Evolutionary conservation across 2,329 filamentous ascomycete genomes (phyloP), one percentile per base, ranked within the genome.

Genomic region (Aureobasidium sp.): DNA sequence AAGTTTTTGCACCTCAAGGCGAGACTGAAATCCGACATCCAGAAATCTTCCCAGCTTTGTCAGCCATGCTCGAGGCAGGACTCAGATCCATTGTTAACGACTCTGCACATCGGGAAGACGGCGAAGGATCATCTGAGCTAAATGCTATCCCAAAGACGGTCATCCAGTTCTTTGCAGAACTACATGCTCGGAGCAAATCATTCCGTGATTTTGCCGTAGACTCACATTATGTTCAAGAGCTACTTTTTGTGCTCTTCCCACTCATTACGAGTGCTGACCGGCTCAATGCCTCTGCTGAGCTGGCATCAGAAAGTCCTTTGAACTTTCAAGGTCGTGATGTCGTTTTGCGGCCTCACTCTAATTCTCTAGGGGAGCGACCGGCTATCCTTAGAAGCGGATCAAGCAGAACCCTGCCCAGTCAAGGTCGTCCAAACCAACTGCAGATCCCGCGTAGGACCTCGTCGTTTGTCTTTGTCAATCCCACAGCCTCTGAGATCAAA

Each of bases 251-350:
- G 11, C 73, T 97, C 2, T 98, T 93, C 64, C 90, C 93, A 1
- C 81, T 93, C 16, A 79, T 96, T 45, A 90, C 95, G 22, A 91
- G 88, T 60, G 84, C 88, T 11, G 89, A 96, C 68, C 79, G 84
- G 19, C 84, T 96, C 34, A 85, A 81, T 52, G 84, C 93, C 0
- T 87, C 93, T 61, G 87, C 84, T 0, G 93, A 98, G 67, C 72
- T 97, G n/a, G 83, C 89, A 61, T 90, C 89, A 14, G 80, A 86
- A 61, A 85, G 90, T 59, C 80, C 82, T 1, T 77, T 95, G 54
- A 91, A 83, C 0, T 95, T 95, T 60, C 88, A 93, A 60, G 89
- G 89, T 1, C 83, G 85, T 39, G 88, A 91, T 68, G 85, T 95
- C 1, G 85, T 90, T 21, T 86, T 94, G 56, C 82, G 87, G 12